Conservation (phyloP, 352 stramenopile genomes). For the Globisporangium splendens region DNA sequence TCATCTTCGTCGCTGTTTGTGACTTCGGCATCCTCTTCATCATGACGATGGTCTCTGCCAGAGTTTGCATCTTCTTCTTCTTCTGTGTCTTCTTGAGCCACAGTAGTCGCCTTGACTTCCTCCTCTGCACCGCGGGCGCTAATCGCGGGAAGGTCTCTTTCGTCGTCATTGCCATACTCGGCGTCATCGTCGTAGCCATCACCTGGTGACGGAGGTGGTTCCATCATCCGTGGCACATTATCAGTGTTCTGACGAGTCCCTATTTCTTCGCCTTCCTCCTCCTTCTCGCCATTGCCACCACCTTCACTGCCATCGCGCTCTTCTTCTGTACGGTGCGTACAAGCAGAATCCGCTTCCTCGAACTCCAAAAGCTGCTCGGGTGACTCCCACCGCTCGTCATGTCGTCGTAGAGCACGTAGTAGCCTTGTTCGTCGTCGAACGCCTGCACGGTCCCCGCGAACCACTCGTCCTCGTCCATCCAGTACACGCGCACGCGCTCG, state of each 20-base stretch:
- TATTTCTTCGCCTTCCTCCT: background rate
- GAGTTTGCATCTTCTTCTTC: slow-evolving; percentile 1
- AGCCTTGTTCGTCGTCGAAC: slow-evolving; percentile 36
- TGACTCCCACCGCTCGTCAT: slow-evolving; percentile 74
- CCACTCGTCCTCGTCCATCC: slow-evolving; percentile 70
- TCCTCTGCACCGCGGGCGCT: background rate
- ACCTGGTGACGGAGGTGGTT: slow-evolving; percentile 38
- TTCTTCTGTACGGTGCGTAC: background rate
- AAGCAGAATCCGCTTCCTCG: slow-evolving; percentile 10
- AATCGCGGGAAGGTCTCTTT: background rate
- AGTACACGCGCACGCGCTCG: slow-evolving; percentile 67
- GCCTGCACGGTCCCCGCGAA: slow-evolving; percentile 53
- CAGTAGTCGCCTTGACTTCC: background rate
- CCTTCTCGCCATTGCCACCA: background rate
- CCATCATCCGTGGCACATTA: slow-evolving; percentile 26
- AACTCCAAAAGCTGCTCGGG: slow-evolving; percentile 33
- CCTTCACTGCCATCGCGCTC: background rate
- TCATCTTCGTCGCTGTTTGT: slow-evolving; percentile 4
- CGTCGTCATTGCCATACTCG: slow-evolving; percentile 7
- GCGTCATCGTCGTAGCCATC: slow-evolving; percentile 25
- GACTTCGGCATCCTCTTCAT: background rate
- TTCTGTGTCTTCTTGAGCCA: no score
- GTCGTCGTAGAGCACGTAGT: slow-evolving; percentile 78
- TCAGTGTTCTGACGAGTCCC: background rate
- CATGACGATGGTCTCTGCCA: background rate